These are phyloP conservation scores for Phytophthora rubi DNA, from an alignment of 352 stramenopile genomes.

Conservation along the genomic window DNA sequence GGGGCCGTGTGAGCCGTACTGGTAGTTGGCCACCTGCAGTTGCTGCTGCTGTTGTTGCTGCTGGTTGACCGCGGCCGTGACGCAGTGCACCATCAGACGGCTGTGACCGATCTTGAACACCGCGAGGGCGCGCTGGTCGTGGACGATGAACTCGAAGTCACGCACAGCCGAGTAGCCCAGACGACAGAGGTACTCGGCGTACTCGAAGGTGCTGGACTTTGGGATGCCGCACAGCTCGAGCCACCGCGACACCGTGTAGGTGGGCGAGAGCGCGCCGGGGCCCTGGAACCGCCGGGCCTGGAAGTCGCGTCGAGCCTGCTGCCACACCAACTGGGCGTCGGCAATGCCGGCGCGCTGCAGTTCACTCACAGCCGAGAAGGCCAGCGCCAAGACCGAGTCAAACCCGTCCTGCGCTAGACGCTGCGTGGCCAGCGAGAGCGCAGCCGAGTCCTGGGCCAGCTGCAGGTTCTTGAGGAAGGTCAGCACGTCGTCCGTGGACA, in stretches of 20 bases:
- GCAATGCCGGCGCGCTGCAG: constrained; percentile 55
- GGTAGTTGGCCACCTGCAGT: constrained; percentile 34
- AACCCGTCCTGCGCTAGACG: constrained; percentile 62
- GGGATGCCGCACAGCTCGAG: constrained; percentile 64
- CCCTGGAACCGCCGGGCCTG: constrained; percentile 45
- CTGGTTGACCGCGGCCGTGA: constrained; percentile 37
- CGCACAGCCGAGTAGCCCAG: constrained; percentile 64
- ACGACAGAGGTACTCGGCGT: constrained; percentile 61
- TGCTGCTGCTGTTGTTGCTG: constrained; percentile 35
- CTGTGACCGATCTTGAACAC: constrained; percentile 56
- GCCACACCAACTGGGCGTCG: constrained; percentile 58
- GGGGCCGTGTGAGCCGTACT: constrained; percentile 32
- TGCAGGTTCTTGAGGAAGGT: constrained; percentile 61
- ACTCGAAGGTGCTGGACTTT: constrained; percentile 49
- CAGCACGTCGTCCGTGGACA: constrained; percentile 42
- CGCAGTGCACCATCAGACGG: constrained; percentile 53
- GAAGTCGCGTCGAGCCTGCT: constrained; percentile 56
- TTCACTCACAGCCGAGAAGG: constrained; percentile 56
- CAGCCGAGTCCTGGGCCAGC: constrained; percentile 39
- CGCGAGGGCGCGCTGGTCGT: constrained; percentile 54
- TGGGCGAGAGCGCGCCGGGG: constrained; percentile 42
- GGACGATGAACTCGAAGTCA: constrained; percentile 65
- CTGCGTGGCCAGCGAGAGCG: constrained; percentile 43
- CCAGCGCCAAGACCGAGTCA: constrained; percentile 62
- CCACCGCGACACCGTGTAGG: constrained; percentile 67